Conservation (phyloP, 2,329 filamentous ascomycete genomes). For the Colletotrichum trifolii region DNA sequence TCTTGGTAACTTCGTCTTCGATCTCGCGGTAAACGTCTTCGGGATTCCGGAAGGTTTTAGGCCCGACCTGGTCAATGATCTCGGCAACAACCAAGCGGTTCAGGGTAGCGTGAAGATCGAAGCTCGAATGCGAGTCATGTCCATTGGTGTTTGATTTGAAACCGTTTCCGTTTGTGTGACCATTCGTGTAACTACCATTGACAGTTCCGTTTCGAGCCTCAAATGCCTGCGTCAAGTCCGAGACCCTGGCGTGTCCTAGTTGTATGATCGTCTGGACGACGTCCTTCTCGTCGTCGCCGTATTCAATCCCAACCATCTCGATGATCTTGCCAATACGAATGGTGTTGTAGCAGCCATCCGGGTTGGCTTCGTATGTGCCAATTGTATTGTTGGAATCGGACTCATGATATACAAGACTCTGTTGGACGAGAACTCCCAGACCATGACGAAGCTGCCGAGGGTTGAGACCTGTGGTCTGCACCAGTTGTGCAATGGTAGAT, state of each 20-base stretch:
- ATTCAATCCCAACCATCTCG: conserved; percentile 77
- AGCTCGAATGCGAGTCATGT: conserved; percentile 54
- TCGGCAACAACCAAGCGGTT: conserved; percentile 71
- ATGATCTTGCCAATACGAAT: conserved; percentile 85
- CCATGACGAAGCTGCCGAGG: conserved; percentile 83
- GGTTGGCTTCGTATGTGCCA: conserved; percentile 87
- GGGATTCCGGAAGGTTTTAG: conserved; percentile 67
- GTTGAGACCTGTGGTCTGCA: conserved; percentile 77
- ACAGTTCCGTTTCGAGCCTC: conserved; percentile 29
- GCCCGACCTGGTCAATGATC: conserved; percentile 72
- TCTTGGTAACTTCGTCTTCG: conserved; percentile 70
- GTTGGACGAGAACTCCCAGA: conserved; percentile 86
- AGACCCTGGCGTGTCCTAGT: conserved; percentile 80
- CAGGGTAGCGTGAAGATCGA: conserved; percentile 62
- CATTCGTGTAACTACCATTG: conserved; percentile 41
- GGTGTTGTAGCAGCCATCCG: conserved; percentile 82
- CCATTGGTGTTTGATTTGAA: conserved; percentile 50
- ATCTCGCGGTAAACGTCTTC: conserved; percentile 71
- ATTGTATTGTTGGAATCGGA: conserved; percentile 69
- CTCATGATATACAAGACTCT: conserved; percentile 84
- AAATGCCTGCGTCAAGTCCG: conserved; percentile 75
- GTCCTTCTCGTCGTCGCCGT: conserved; percentile 79
- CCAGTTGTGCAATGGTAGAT: conserved; percentile 75
- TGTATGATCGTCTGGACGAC: conserved; percentile 80
- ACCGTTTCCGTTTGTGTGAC: conserved; percentile 43